Evolutionary conservation across 345 rosid genomes (phyloP).

Genomic region (Angophora floribunda): DNA sequence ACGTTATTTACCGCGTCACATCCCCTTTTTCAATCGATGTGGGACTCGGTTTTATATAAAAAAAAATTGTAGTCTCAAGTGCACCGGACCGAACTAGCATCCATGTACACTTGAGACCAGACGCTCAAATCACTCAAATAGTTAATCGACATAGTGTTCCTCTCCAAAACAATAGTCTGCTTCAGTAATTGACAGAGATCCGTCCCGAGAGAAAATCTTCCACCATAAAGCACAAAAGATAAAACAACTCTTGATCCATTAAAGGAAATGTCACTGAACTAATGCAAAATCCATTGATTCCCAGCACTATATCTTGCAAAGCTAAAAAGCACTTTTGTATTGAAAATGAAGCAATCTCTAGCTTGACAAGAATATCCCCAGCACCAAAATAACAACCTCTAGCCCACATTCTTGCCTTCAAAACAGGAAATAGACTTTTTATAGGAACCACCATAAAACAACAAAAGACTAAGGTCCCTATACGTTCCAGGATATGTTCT

Average conservation of each 20-base stretch:
- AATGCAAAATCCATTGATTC: background rate
- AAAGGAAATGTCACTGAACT: background rate
- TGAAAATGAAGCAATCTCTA: background rate
- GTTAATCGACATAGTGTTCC: background rate
- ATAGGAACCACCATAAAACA: background rate
- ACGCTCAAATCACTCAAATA: background rate
- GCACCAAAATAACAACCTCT: background rate
- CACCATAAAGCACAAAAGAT: background rate
- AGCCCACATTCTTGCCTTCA: background rate
- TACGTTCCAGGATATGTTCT: background rate
- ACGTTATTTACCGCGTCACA: background rate
- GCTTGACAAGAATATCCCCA: background rate
- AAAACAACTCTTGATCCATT: background rate
- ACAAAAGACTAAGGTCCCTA: background rate
- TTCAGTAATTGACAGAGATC: background rate
- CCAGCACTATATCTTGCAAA: background rate
- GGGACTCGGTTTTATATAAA: background rate
- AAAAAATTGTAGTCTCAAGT: background rate
- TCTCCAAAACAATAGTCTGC: background rate
- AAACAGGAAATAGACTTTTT: background rate
- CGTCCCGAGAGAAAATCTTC: background rate
- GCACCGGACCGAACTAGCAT: background rate
- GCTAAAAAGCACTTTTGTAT: background rate
- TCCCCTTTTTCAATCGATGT: background rate
- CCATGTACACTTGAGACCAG: background rate